These are phyloP conservation scores for Phalaenopsis aphrodite DNA, from an alignment of 106 monocot species.

Conservation along the genomic window DNA sequence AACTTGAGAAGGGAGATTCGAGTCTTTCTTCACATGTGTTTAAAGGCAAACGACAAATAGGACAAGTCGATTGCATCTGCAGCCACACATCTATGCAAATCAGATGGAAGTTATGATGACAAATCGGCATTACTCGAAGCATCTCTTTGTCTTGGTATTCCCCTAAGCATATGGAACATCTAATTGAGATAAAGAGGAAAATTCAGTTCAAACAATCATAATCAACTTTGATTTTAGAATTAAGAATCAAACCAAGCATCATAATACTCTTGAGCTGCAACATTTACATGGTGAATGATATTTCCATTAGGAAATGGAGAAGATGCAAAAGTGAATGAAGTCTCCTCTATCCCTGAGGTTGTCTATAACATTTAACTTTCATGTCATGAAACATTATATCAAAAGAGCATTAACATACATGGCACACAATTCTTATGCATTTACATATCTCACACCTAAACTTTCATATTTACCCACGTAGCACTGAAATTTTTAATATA, in stretches of 20 bases:
- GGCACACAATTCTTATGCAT: too few relatives aligned
- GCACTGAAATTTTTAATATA: too few relatives aligned
- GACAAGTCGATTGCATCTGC: constrained; percentile 53
- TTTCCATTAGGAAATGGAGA: neutral
- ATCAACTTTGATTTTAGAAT: neutral
- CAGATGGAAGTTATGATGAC: constrained; percentile 45
- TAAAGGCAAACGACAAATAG: constrained; percentile 43
- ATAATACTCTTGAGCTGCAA: neutral
- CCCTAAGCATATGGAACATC: constrained; percentile 62
- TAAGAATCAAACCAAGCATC: neutral
- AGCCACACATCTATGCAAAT: constrained; percentile 55
- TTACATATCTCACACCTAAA: too few relatives aligned
- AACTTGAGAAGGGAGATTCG: neutral
- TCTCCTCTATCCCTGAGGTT: neutral
- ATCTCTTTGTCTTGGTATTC: constrained; percentile 67
- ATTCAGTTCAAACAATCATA: neutral
- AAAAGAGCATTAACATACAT: too few relatives aligned
- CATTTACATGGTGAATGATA: neutral
- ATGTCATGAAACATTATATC: too few relatives aligned
- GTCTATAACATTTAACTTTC: too few relatives aligned
- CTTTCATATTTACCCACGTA: too few relatives aligned
- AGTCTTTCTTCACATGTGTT: constrained; percentile 9
- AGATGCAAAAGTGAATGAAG: neutral
- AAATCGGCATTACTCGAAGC: constrained; percentile 45
- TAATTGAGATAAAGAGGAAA: constrained; percentile 10